Conservation (phyloP, 345 rosid species). For the Brassica carinata region DNA sequence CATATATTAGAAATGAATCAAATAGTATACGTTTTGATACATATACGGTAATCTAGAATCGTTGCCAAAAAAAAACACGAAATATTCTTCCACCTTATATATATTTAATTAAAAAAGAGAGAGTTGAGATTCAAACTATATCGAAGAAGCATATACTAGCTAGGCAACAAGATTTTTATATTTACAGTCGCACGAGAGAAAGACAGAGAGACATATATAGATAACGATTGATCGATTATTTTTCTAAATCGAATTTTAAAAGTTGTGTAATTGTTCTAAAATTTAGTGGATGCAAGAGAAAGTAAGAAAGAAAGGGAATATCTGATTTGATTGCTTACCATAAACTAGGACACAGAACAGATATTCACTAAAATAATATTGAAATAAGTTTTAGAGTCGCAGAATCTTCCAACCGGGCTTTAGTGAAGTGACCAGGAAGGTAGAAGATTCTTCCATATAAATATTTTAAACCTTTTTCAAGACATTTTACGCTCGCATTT, state of each 20-base stretch:
- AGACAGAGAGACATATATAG: background rate
- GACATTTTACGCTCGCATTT: background rate
- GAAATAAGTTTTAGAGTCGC: constrained; percentile 31
- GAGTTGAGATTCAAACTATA: constrained; percentile 26
- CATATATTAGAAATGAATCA: constrained; percentile 17
- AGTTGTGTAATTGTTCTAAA: constrained; percentile 28
- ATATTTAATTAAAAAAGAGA: background rate
- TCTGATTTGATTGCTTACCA: constrained; percentile 16
- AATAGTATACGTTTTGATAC: constrained; percentile 6
- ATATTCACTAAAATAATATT: constrained; percentile 30
- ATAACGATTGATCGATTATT: constrained; percentile 14
- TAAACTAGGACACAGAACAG: constrained; percentile 30
- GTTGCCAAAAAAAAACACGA: constrained; percentile 3
- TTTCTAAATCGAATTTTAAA: constrained; percentile 18
- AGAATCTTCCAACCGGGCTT: constrained; percentile 38
- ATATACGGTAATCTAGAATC: constrained; percentile 13
- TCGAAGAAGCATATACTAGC: constrained; percentile 34
- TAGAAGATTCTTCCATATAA: constrained; percentile 32
- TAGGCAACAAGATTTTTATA: constrained; percentile 26
- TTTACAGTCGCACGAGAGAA: constrained; percentile 17
- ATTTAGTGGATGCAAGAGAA: constrained; percentile 38
- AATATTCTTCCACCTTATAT: constrained; percentile 29
- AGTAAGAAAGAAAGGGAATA: constrained; percentile 36
- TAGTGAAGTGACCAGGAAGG: constrained; percentile 40
- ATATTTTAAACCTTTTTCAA: constrained; percentile 10